Evolutionary conservation across 352 stramenopile genomes (phyloP).

Genomic region (Plasmopara viticola): DNA sequence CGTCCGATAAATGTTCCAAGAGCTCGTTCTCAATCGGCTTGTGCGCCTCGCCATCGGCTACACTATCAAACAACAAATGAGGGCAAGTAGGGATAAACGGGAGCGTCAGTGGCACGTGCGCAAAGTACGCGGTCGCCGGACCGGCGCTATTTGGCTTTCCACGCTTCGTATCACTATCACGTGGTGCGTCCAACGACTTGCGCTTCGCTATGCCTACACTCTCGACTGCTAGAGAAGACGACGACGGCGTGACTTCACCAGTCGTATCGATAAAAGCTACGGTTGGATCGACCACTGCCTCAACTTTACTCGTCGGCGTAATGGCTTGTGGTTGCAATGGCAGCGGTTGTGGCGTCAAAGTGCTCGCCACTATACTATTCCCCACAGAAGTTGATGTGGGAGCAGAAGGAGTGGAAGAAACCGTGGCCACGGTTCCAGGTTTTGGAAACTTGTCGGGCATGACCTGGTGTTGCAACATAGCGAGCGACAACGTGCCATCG

Average conservation of each 20-base stretch:
- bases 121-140: slow-evolving; percentile 33
- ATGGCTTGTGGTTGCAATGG: slow-evolving; percentile 2
- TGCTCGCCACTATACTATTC: background rate
- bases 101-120: slow-evolving; percentile 45
- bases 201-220: slow-evolving; percentile 20
- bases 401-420: slow-evolving; percentile 3
- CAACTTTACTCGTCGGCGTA: slow-evolving; percentile 1
- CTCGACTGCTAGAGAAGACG: slow-evolving; percentile 29
- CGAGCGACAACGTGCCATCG: slow-evolving; percentile 45
- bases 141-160: slow-evolving; percentile 18
- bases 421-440: slow-evolving; percentile 5
- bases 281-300: slow-evolving; percentile 32
- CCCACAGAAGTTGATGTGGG: slow-evolving; percentile 3
- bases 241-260: slow-evolving; percentile 20
- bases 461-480: slow-evolving; percentile 54
- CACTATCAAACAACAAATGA: slow-evolving; percentile 61
- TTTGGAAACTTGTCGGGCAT: slow-evolving; percentile 30
- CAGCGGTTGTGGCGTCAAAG: slow-evolving; percentile 12
- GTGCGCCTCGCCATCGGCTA: slow-evolving; percentile 23
- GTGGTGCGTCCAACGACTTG: slow-evolving; percentile 9
- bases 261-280: slow-evolving; percentile 70
- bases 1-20: slow-evolving; percentile 51
- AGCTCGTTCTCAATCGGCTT: slow-evolving; percentile 45
- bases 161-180: slow-evolving; percentile 23
- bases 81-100: slow-evolving; percentile 49